Base-by-base conservation (phyloP, 228 moss, liverwort and hornwort genomes). In the Sphagnum magellanicum region DNA sequence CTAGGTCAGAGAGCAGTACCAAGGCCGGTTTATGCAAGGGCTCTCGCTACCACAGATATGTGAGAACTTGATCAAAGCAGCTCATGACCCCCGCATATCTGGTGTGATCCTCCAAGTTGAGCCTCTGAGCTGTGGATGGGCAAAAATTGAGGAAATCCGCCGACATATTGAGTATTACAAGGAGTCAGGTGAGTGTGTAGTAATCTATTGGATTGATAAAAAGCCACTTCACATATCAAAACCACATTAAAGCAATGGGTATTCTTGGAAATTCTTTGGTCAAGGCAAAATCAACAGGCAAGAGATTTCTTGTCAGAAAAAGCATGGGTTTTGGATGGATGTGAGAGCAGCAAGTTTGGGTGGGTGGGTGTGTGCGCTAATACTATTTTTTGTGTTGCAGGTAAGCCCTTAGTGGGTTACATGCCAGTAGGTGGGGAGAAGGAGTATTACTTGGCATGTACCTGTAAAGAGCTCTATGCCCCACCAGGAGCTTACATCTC, bases 401-500 rank as follows among this genome's bases (percentile, higher is more conserved):
- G 96, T 49, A 97, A 97, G 76, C 84, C 88, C 66, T 70, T 97
- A 67, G 76, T 93, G 52, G 87, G 85, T 61, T 91, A 91, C 59
- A 73, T 97, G 78, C 70, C 86, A 61, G 90, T 97, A 70, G 93
- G 91, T 66, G 93, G 97, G 63, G 97, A 97, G 77, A 97, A 97
- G 78, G 97, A 97, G 74, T 97, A 91, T 71, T 97, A 93, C 69
- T 71, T 97, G 77, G 97, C 97, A 63, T 84, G 84, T 73, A 78
- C 79, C 57, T 97, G 97, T 73, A 67, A 73, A 52, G 90, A 97
- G 77, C 79, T 97, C 51, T 97, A 97, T 81, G 87, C 88, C 59
- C 93, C 97, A 62, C 89, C 93, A 64, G 93, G 89, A 64, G 97
- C 97, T 65, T 97, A 97, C 68, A 84, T 97, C 55, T 97, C 97